Evolutionary conservation across 352 stramenopile species (phyloP), one percentile per base, ranked within the genome.

Genomic region (Pythium aristosporum): DNA sequence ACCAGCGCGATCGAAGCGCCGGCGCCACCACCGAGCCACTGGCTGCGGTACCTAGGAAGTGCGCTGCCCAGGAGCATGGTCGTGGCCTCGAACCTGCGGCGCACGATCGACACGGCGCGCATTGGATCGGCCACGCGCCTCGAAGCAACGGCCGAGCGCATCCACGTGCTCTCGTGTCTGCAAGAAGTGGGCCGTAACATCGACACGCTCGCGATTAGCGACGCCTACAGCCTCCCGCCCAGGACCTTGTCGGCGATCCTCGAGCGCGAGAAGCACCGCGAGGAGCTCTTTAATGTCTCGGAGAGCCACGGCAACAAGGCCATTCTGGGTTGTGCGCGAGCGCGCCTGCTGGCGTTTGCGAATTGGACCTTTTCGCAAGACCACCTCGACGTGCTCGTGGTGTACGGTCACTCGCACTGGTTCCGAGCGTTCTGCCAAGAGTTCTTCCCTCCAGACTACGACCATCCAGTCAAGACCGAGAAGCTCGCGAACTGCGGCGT

Each of bases 341-440:
- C 85, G 42, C 76, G 88, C 0, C 66, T 96, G 5, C 25, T 76
- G 10, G 62, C 75, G 43, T 96, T 96, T 67, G 76, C 76, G 16
- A 63, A 77, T 32, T 96, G 88, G 88, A 61, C 64, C 5, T 88
- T 90, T 61, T 60, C 67, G 32, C 80, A 87, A 32, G 66, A 73
- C 5, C 67, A 69, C 5, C 67, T 80, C 42, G 72, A 88, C 36
- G 79, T 92, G 41, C 54, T 94, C 16, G 74, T 96, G 12, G 83
- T 92, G 9, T 92, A 89, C 47, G 88, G 88, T 32, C 88, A 96
- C 70, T 96, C 87, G 64, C 72, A 92, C 42, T 96, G 88, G 85
- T 91, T 95, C 53, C 79, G 81, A 1, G 82, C 82, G 12, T 96
- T 96, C 56, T 95, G 82, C 61, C 79, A 79, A 13, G 85, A 89